Conservation (phyloP, 2,329 filamentous ascomycete genomes). For the Xylaria polymorpha region DNA sequence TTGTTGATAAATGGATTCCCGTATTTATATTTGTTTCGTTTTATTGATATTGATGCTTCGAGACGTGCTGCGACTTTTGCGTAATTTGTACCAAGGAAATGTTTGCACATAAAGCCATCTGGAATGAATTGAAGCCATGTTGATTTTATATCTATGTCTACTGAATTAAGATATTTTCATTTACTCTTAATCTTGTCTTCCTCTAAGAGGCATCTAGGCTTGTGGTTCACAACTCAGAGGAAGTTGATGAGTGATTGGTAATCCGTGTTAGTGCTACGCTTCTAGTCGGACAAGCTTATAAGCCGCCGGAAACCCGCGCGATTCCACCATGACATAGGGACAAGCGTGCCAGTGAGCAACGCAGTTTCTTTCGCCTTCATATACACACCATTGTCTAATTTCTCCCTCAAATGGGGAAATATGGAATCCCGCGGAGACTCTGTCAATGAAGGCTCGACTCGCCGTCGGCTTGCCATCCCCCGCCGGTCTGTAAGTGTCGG, state of each 20-base stretch:
- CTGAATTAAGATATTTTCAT: neutral
- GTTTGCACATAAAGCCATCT: neutral
- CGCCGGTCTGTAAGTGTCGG: conserved; percentile 45
- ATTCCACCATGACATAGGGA: neutral
- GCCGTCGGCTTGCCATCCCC: conserved; percentile 39
- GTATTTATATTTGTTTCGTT: neutral
- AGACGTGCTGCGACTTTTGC: neutral
- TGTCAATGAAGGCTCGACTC: conserved; percentile 18
- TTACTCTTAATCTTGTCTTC: neutral
- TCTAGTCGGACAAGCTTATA: neutral
- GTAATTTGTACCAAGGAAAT: neutral
- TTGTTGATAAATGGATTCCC: neutral
- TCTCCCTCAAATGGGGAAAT: neutral
- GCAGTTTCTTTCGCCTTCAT: neutral
- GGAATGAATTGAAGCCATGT: neutral
- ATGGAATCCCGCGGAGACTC: conserved; percentile 39
- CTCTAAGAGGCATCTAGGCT: neutral
- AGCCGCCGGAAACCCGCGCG: conserved; percentile 8
- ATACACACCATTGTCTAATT: neutral
- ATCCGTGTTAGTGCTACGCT: neutral
- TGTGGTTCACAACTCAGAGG: neutral
- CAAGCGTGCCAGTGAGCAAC: neutral
- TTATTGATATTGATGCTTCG: neutral
- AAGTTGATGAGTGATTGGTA: conserved; percentile 6
- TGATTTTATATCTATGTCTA: neutral